Evolutionary conservation across 192 early-diverging fungal species (phyloP).

Genomic region (Coemansia reversa): DNA sequence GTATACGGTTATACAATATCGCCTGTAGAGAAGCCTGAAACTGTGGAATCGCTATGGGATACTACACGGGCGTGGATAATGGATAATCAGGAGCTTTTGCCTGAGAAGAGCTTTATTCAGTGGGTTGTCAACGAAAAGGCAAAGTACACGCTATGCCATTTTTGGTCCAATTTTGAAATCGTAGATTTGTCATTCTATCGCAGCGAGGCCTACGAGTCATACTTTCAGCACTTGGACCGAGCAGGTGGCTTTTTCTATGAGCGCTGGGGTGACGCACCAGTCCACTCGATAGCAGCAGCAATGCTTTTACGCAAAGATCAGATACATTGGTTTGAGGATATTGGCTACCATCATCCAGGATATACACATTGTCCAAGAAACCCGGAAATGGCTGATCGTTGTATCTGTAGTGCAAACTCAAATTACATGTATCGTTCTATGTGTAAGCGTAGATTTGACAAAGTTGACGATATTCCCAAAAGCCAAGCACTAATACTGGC

Average conservation of each 20-base stretch:
- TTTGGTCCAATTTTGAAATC: constrained; percentile 81
- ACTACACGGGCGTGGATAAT: constrained; percentile 53
- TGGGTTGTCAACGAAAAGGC: constrained; percentile 53
- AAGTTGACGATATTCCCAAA: too few relatives aligned
- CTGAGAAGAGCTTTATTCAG: constrained; percentile 55
- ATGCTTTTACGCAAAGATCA: constrained; percentile 58
- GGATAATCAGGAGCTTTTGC: constrained; percentile 55
- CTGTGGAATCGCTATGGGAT: constrained; percentile 55
- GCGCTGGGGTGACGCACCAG: constrained; percentile 57
- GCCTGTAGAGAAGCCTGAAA: constrained; percentile 53
- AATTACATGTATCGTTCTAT: too few relatives aligned
- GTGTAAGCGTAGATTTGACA: too few relatives aligned
- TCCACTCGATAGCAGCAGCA: constrained; percentile 63
- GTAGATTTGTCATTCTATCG: constrained; percentile 70
- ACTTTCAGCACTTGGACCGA: constrained; percentile 69
- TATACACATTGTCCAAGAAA: too few relatives aligned
- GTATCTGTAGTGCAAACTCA: too few relatives aligned
- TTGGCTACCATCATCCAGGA: constrained; percentile 58
- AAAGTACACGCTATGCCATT: constrained; percentile 64
- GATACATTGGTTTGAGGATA: constrained; percentile 69
- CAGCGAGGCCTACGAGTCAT: constrained; percentile 56
- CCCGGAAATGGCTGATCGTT: too few relatives aligned
- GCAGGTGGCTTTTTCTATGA: constrained; percentile 63
- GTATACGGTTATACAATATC: constrained; percentile 56
- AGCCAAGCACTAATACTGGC: too few relatives aligned